Evolutionary conservation across 2,329 filamentous ascomycete genomes (phyloP), one percentile per base, ranked within the genome.

Genomic region (Paracamarosporium sp.): DNA sequence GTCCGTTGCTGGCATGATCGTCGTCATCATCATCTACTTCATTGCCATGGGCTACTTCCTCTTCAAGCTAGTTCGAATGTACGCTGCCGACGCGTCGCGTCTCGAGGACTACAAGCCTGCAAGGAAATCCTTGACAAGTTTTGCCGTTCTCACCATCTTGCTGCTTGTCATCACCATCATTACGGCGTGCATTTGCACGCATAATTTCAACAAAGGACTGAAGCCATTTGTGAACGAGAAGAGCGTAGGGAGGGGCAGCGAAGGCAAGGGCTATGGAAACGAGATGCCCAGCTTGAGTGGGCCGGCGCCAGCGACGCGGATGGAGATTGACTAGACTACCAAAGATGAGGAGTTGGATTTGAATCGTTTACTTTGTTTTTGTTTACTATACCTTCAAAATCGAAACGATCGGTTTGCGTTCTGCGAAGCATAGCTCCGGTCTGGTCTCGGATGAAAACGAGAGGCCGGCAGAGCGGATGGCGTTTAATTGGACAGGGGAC

Each of bases 21-120:
- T 81, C 64, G 88, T 92, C 72, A 94, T 98, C 68, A 70, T 93
- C 51, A 85, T 97, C 56, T 97, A 96, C 79, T 88, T 97, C 64
- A 92, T 90, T 61, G 94, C 89, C 36, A 85, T 98, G 64, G 92
- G 89, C 56, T 99, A 98, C 81, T 99, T 99, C 82, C 86, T 97
- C 74, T 99, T 97, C 86, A 99, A 99, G 84, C 87, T 99, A 53
- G 90, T 95, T 58, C 91, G 95, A 74, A 99, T 99, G 87, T 99
- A 96, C 78, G 87, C 86, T 11, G 76, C 75, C 41, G 85, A 87
- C 66, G 75, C 74, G 50, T 53, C 74, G 1, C 77, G 78, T 35
- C 68, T 74, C 43, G 55, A 68, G 2, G 83, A 87, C 63, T 99
- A 98, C 80, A 75, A 83, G 50, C 89, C 94, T 4, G 94, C 95